phyloP scores from a whole-genome alignment of 164 flowering plant species.

The Vitis cinerea region DNA sequence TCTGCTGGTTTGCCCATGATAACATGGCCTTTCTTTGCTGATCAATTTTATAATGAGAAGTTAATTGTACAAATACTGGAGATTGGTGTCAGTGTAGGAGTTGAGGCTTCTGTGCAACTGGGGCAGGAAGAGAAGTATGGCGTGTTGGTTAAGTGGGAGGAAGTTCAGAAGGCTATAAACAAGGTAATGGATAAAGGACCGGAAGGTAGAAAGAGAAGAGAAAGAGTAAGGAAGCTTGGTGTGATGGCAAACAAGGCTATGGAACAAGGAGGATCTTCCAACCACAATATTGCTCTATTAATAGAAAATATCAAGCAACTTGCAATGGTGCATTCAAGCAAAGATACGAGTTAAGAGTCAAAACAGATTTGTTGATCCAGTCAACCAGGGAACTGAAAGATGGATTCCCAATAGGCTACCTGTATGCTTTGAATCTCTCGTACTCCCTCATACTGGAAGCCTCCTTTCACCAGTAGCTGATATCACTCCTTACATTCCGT shows the following conservation, averaged over 20 bases:
- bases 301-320: conserved; percentile 10
- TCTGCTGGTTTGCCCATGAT: conserved; percentile 22
- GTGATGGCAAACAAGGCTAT: conserved; percentile 29
- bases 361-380: neutral
- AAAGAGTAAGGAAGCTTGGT: conserved; percentile 12
- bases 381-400: too few species aligned
- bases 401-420: too few species aligned
- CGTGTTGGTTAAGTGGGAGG: conserved; percentile 13
- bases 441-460: too few species aligned
- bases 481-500: too few species aligned
- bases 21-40: conserved; percentile 21
- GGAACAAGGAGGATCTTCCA: conserved; percentile 38
- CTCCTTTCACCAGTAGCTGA: too few species aligned
- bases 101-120: neutral
- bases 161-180: conserved; percentile 12
- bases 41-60: conserved; percentile 23
- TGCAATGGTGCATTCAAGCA: too few species aligned
- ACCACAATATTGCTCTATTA: conserved; percentile 10
- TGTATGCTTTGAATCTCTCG: too few species aligned
- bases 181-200: conserved; percentile 13
- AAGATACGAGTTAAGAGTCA: neutral
- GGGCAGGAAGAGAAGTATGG: conserved; percentile 12
- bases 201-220: conserved; percentile 13
- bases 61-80: conserved; percentile 1
- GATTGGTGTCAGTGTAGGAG: conserved; percentile 17